Base-by-base conservation (phyloP, 2,329 filamentous ascomycete genomes). In the Diplodia intermedia region DNA sequence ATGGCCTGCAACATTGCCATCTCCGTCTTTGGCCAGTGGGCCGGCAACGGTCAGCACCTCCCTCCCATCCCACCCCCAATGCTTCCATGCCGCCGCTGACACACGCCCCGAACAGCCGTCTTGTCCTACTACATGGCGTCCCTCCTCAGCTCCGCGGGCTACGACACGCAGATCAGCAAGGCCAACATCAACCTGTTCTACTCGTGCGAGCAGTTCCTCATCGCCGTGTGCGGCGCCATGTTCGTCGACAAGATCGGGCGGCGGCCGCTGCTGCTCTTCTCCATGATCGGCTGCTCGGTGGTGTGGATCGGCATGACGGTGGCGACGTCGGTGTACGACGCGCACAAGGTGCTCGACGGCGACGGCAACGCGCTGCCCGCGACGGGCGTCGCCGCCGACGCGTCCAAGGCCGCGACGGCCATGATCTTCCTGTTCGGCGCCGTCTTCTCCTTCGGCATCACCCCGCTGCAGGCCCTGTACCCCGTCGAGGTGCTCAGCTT, bases 1-100 rank as follows among this genome's bases (percentile, higher is more conserved):
- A 78, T 85, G 2, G 80, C 80, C 73, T 82, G 86, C 75, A 83
- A 86, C 4, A 76, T 86, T 33, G 78, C 76, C 26, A 86, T 86
- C 81, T 79, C 81, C 0, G 86, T 86, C 74, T 85, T 86, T 65
- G 83, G 83, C 0, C 83, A 85, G 71, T 75, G 74, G 73, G 72
- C 71, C 9, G 76, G 76, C 9, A 77, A 77, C 67, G 73, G 72
- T 63, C 38, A 53, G 54, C 6, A 8, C 31, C 31, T 33, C 2
- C 31, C 31, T 33, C 31, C 31, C 31, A 7, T 8, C 5, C 2
- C 31, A 33, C 6, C 7, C 20, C 14, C 12, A 18, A 40, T 1
- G 12, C 2, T 15, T 7, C 20, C 49, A 29, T 23, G 71, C 72
- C 23, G 2, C 23, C 23, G 11, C 54, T 56, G 1, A 56, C 36